These are phyloP conservation scores for Spiraea crenata DNA, from an alignment of 331 rosid species.

Conservation along the genomic window DNA sequence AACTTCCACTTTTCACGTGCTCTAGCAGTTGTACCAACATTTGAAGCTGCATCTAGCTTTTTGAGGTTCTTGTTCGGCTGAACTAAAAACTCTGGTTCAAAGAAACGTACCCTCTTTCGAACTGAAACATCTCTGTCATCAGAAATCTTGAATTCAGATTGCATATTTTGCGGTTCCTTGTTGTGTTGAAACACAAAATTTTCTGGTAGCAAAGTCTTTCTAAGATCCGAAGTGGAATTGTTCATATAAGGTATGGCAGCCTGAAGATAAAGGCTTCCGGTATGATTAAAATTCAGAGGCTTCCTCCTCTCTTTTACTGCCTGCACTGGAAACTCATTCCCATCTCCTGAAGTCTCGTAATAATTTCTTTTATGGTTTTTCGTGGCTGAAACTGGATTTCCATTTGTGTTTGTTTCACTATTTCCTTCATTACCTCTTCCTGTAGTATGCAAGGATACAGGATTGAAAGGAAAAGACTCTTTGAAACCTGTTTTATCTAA, in stretches of 20 bases:
- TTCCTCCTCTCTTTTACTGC: conserved; percentile 32
- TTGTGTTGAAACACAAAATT: conserved; percentile 33
- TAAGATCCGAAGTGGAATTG: conserved; percentile 24
- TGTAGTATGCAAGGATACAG: conserved; percentile 24
- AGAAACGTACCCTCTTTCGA: conserved; percentile 61
- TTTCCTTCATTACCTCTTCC: conserved; percentile 33
- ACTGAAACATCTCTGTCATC: conserved; percentile 34
- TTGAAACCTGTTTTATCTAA: conserved; percentile 35
- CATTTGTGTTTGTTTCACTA: conserved; percentile 27
- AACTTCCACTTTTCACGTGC: conserved; percentile 35
- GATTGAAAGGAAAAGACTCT: conserved; percentile 13
- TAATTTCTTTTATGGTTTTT: conserved; percentile 28
- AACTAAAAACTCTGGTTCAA: conserved; percentile 48
- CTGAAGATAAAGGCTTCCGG: conserved; percentile 29
- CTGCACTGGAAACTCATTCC: conserved; percentile 26
- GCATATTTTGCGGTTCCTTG: conserved; percentile 27
- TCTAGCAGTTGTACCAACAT: conserved; percentile 52
- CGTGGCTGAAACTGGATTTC: conserved; percentile 27
- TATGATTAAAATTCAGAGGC: conserved; percentile 38
- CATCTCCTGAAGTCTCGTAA: conserved; percentile 29
- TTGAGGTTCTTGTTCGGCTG: conserved; percentile 36
- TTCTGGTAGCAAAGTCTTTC: conserved; percentile 24
- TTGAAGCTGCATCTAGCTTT: conserved; percentile 37
- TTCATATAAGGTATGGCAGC: conserved; percentile 35
- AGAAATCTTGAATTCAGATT: conserved; percentile 23